Base-by-base conservation (phyloP, 495 filamentous ascomycete species). In the Neohortaea acidophila region DNA sequence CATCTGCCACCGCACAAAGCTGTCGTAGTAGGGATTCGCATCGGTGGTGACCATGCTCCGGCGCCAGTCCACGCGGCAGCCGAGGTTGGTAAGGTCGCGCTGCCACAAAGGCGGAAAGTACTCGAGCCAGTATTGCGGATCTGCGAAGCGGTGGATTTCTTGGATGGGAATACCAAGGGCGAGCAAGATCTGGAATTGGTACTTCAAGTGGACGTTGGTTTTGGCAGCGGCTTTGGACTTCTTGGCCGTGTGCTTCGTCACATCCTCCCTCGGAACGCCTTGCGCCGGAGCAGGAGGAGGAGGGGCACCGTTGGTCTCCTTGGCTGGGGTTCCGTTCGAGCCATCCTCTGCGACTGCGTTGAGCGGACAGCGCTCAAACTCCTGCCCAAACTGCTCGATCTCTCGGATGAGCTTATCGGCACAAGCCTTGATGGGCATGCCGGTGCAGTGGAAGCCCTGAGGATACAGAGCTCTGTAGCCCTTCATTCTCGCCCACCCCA, bases 1-100 rank as follows among this genome's bases (percentile, higher is more conserved):
- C 85, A 94, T 97, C 63, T 97, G 87, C 87, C 87, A 97, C 48
- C 83, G 68, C 19, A 97, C 79, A 51, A 97, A 97, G 13, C 84
- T 73, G 57, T 97, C 86, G 56, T 87, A 97, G 61, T 91, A 94
- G 2, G 85, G 85, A 63, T 97, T 97, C 2, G 84, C 86, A 53
- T 97, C 87, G 8, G 87, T 97, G 6, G 87, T 97, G 19, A 94
- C 79, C 46, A 97, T 81, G 37, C 79, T 75, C 49, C 87, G 63
- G 51, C 89, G 69, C 89, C 87, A 97, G 54, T 94, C 89, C 44
- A 94, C 79, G 44, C 84, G 67, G 10, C 77, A 73, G 45, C 87
- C 87, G 38, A 97, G 69, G 54, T 78, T 80, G 49, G 73, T 81
- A 35, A 93, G 65, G 57, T 97, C 81, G 30, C 71, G 68, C 54